Conservation (phyloP, 805 yeast genomes). For the Brettanomyces nanus region DNA sequence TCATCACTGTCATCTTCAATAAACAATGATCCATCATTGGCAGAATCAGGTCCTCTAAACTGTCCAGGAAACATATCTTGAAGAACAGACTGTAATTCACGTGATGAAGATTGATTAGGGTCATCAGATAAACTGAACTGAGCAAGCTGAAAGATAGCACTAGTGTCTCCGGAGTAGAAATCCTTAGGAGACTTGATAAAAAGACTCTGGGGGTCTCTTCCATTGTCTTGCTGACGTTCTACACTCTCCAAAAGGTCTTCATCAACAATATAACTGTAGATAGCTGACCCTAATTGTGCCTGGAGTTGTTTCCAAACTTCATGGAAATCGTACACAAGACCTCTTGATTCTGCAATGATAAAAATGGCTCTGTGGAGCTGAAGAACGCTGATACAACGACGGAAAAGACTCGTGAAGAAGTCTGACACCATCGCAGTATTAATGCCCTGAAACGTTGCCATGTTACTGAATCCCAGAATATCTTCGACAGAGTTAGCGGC, state of each 20-base stretch:
- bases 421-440: slow-evolving; percentile 48
- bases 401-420: slow-evolving; percentile 62
- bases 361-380: slow-evolving; percentile 63
- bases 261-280: slow-evolving; percentile 31
- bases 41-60: slow-evolving; percentile 12
- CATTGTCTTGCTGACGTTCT: slow-evolving; percentile 12
- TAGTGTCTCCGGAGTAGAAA: slow-evolving; percentile 10
- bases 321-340: slow-evolving; percentile 17
- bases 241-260: slow-evolving; percentile 21
- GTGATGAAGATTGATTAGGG: slow-evolving; percentile 15
- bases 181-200: slow-evolving; percentile 19
- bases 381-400: slow-evolving; percentile 50
- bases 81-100: slow-evolving; percentile 35
- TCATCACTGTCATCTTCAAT: slow-evolving; percentile 58
- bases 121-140: slow-evolving; percentile 25
- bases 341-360: slow-evolving; percentile 38
- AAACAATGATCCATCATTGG: slow-evolving; percentile 31
- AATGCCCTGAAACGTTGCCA: slow-evolving; percentile 31
- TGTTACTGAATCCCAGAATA: neutral
- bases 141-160: slow-evolving; percentile 29
- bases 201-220: slow-evolving; percentile 9
- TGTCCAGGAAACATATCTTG: slow-evolving; percentile 65
- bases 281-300: slow-evolving; percentile 30
- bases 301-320: slow-evolving; percentile 39
- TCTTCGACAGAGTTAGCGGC: neutral